These are phyloP conservation scores for Cerrena zonata DNA, from an alignment of 1,284 basidiomycete species.

Conservation along the genomic window DNA sequence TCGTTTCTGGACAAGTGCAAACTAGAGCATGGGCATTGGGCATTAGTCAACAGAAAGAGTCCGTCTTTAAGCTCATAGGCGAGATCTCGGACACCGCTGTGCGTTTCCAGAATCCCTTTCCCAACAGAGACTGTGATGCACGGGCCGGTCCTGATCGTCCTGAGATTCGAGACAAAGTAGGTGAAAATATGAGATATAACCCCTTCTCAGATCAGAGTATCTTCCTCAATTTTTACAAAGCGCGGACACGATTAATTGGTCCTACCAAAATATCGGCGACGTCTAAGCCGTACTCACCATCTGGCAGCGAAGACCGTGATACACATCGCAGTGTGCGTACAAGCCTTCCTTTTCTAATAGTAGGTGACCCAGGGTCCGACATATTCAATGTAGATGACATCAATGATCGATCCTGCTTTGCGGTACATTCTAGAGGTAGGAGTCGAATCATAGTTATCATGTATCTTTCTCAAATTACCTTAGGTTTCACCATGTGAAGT, in stretches of 20 bases:
- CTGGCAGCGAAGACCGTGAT: too few relatives aligned
- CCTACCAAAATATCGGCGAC: neutral
- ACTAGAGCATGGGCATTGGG: neutral
- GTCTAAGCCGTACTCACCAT: neutral
- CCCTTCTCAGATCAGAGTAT: neutral
- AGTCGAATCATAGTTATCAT: neutral
- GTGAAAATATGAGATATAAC: too few relatives aligned
- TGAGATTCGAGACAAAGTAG: too few relatives aligned
- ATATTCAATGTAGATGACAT: too few relatives aligned
- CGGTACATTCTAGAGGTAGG: neutral
- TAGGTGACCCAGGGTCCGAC: too few relatives aligned
- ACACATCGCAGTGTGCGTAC: too few relatives aligned
- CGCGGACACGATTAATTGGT: neutral
- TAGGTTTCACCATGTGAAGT: neutral
- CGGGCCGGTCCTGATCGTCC: neutral
- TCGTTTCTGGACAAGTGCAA: neutral
- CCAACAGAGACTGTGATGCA: neutral
- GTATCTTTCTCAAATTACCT: neutral
- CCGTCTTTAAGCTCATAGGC: neutral
- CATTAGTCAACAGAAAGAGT: neutral
- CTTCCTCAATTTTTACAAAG: constrained; percentile 2
- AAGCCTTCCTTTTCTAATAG: too few relatives aligned
- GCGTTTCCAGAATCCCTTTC: too few relatives aligned
- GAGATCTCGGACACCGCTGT: neutral
- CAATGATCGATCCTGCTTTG: neutral